Conservation (phyloP, 257 asterid species). For the Plantago major region DNA sequence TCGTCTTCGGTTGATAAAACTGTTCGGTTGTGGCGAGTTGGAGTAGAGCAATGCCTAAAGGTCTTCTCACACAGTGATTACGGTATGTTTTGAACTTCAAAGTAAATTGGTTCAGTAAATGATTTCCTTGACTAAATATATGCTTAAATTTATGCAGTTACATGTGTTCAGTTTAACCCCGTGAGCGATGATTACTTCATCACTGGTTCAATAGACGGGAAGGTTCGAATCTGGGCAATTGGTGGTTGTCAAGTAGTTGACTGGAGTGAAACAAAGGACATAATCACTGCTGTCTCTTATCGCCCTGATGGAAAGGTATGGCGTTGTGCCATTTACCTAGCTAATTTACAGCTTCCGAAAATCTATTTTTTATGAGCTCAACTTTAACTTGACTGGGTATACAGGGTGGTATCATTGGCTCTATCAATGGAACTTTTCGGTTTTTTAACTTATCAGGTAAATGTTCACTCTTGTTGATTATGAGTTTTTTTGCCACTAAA, state of each 20-base stretch:
- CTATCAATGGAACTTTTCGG: slow-evolving; percentile 65
- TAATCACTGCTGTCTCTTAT: slow-evolving; percentile 82
- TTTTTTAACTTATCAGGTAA: slow-evolving; percentile 69
- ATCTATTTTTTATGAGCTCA: background rate
- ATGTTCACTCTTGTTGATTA: slow-evolving; percentile 1
- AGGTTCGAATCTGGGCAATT: slow-evolving; percentile 80
- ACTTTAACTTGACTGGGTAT: slow-evolving; percentile 16
- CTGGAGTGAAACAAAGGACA: slow-evolving; percentile 81
- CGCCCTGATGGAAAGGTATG: slow-evolving; percentile 84
- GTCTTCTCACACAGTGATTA: slow-evolving; percentile 74
- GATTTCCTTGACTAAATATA: slow-evolving; percentile 20
- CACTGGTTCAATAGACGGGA: slow-evolving; percentile 96
- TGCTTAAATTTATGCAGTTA: slow-evolving; percentile 52
- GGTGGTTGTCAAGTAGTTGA: slow-evolving; percentile 66
- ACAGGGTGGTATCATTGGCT: slow-evolving; percentile 85
- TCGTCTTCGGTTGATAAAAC: slow-evolving; percentile 88
- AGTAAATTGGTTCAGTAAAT: background rate
- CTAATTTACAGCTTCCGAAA: background rate
- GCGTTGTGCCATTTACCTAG: slow-evolving; percentile 2
- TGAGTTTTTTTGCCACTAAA: background rate
- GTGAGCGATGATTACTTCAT: slow-evolving; percentile 65
- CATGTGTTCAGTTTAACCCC: slow-evolving; percentile 80
- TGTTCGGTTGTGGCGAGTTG: slow-evolving; percentile 90
- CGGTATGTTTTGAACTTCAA: slow-evolving; percentile 34
- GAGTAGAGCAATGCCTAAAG: slow-evolving; percentile 64